phyloP scores from a whole-genome alignment of 2,329 filamentous ascomycete species.

The Aspergillus sp. region DNA sequence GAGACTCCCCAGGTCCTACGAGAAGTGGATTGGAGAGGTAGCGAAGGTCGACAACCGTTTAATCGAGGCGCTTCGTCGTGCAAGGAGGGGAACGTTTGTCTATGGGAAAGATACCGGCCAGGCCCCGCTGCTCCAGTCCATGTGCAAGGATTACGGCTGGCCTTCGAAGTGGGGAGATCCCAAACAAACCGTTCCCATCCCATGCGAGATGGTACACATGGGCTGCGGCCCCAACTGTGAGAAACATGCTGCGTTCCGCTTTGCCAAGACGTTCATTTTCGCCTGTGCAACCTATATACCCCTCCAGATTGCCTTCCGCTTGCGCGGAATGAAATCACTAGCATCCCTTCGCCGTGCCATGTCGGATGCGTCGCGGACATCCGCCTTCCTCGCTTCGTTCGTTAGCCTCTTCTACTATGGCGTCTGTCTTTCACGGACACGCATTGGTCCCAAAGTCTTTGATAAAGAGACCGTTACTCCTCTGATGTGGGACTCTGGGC shows the following conservation, averaged over 20 bases:
- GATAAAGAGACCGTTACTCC: conserved; percentile 53
- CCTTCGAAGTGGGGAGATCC: conserved; percentile 74
- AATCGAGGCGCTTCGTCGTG: conserved; percentile 69
- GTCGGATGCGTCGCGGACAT: conserved; percentile 64
- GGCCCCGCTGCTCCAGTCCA: conserved; percentile 63
- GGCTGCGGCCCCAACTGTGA: conserved; percentile 69
- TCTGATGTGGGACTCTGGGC: conserved; percentile 55
- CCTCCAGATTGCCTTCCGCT: conserved; percentile 64
- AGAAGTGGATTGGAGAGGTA: conserved; percentile 76
- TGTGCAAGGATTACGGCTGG: conserved; percentile 69
- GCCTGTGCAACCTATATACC: conserved; percentile 75
- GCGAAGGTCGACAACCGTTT: conserved; percentile 73
- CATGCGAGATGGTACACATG: conserved; percentile 83
- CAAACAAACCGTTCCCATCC: conserved; percentile 65
- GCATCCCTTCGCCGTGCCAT: conserved; percentile 51
- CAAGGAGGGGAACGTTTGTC: conserved; percentile 59
- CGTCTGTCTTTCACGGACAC: conserved; percentile 72
- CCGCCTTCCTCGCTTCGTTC: conserved; percentile 73
- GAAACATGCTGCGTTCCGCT: conserved; percentile 66
- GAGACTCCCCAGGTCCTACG: conserved; percentile 69
- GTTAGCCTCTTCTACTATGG: conserved; percentile 81
- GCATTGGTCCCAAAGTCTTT: conserved; percentile 67
- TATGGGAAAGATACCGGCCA: conserved; percentile 75
- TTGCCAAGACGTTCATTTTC: conserved; percentile 68
- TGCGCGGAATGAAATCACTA: conserved; percentile 48